Evolutionary conservation across 2,329 filamentous ascomycete genomes (phyloP).

Genomic region (Trichoderma koningiopsis): DNA sequence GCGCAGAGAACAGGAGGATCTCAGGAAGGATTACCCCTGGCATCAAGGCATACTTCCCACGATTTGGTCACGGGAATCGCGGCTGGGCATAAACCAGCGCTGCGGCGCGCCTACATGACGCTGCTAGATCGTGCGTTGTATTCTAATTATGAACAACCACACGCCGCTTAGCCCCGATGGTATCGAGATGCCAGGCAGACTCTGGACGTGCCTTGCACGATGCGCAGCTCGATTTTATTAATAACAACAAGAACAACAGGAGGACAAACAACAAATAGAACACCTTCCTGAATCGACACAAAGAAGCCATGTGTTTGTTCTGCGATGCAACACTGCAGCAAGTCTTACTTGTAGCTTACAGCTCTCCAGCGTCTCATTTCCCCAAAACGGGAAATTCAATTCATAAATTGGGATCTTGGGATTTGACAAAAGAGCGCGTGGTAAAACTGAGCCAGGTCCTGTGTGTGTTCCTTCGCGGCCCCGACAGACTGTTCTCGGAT

Average conservation of each 20-base stretch:
- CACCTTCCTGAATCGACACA: neutral
- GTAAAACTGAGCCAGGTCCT: neutral
- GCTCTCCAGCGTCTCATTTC: neutral
- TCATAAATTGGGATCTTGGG: neutral
- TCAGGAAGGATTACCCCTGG: slow-evolving; percentile 23
- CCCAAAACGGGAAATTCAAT: neutral
- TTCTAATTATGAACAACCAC: slow-evolving; percentile 12
- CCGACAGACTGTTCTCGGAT: slow-evolving; percentile 7
- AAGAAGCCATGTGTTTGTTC: neutral
- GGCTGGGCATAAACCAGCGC: slow-evolving; percentile 3
- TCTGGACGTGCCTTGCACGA: neutral
- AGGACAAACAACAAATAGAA: neutral
- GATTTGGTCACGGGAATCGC: slow-evolving; percentile 18
- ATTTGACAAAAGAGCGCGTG: neutral
- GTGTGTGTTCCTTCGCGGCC: slow-evolving; percentile 7
- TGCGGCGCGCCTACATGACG: slow-evolving; percentile 20
- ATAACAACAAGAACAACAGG: neutral
- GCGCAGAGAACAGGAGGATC: slow-evolving; percentile 23
- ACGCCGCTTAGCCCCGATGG: neutral
- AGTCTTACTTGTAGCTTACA: neutral
- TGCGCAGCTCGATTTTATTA: slow-evolving; percentile 15
- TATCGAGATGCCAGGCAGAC: slow-evolving; percentile 15
- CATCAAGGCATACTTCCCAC: slow-evolving; percentile 22
- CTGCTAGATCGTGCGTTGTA: slow-evolving; percentile 6
- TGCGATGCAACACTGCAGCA: neutral